Evolutionary conservation across 768 basidiomycete species (phyloP).

Genomic region (Ramaria rubella): DNA sequence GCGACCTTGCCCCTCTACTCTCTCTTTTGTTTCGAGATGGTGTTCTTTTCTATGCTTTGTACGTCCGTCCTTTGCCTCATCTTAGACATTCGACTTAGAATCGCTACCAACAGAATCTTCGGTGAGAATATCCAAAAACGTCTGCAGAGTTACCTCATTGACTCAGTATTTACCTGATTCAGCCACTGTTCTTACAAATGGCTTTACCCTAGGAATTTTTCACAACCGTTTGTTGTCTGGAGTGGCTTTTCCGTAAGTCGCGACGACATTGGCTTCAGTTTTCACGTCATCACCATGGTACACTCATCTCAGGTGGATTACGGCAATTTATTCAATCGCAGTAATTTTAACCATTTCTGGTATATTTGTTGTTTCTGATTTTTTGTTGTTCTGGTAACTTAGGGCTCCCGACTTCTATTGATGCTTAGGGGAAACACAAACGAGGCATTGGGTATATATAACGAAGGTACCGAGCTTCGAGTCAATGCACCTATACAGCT

Average conservation of each 20-base stretch:
- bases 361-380: not conserved
- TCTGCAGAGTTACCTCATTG: not conserved
- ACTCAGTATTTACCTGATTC: not conserved
- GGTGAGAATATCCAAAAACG: not conserved
- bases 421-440: not conserved
- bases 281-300: not conserved
- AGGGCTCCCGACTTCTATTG: not conserved
- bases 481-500: not conserved
- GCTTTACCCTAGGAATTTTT: not conserved
- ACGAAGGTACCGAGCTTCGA: not conserved
- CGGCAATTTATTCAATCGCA: not conserved
- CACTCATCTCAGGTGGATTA: not conserved
- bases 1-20: not conserved
- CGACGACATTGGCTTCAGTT: not conserved
- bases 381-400: not conserved
- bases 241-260: not conserved
- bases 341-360: not conserved
- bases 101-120: not conserved
- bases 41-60: not conserved
- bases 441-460: not conserved
- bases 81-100: not conserved
- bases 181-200: not conserved
- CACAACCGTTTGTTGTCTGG: not conserved
- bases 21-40: not conserved
- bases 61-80: not conserved